A percentile compares a stretch with the other conserved stretches of the same genome.
Conservation (phyloP, 495 filamentous ascomycete genomes). For the Jackrogersella minutella region DNA sequence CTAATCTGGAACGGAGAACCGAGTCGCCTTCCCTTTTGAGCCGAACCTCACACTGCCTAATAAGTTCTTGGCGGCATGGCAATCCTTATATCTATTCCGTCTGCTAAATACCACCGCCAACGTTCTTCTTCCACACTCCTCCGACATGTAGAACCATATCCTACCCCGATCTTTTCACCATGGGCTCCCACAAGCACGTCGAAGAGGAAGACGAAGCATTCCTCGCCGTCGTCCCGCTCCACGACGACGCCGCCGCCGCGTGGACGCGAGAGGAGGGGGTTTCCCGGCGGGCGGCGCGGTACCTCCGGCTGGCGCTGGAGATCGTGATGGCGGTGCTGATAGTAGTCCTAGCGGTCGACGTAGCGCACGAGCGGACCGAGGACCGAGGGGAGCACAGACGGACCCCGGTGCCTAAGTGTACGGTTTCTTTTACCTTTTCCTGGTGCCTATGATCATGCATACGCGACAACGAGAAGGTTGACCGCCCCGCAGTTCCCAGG, state of each 20-base stretch:
- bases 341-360: constrained; percentile 16
- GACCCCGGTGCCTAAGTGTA: constrained; percentile 41
- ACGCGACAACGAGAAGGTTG: background rate
- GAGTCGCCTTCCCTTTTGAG: constrained; percentile 20
- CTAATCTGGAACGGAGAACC: constrained; percentile 35
- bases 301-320: constrained; percentile 40
- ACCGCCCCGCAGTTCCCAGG: constrained; percentile 46
- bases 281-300: constrained; percentile 2
- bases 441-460: too few species aligned
- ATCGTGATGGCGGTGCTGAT: constrained; percentile 37
- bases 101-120: background rate
- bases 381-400: constrained; percentile 9
- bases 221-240: constrained; percentile 16
- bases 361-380: constrained; percentile 19
- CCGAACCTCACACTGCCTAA: constrained; percentile 30
- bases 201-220: constrained; percentile 43
- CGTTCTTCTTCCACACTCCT: background rate
- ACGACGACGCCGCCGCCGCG: constrained; percentile 20
- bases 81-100: background rate
- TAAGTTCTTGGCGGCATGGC: background rate
- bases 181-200: constrained; percentile 33
- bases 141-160: background rate
- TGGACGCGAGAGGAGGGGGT: constrained; percentile 23
- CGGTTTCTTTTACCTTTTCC: background rate
- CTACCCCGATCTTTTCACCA: constrained; percentile 8